These are phyloP conservation scores for Lojkania enalia DNA, from an alignment of 2,329 filamentous ascomycete genomes.

Conservation along the genomic window DNA sequence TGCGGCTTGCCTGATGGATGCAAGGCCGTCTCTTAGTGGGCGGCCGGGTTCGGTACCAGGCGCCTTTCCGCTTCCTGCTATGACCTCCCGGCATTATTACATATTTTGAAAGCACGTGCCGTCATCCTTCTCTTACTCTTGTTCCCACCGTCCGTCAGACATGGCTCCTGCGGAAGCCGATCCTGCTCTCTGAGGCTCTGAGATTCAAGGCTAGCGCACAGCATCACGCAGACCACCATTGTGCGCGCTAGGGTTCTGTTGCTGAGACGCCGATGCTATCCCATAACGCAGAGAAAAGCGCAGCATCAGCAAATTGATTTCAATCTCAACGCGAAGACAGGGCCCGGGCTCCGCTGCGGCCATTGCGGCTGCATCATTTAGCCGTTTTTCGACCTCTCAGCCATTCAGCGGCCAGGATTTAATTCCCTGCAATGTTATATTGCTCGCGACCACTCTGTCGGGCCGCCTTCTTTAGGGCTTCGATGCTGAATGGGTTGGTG, in stretches of 20 bases:
- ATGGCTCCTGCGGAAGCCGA: too few relatives aligned
- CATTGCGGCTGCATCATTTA: conserved; percentile 36
- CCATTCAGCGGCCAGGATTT: conserved; percentile 28
- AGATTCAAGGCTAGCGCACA: background rate
- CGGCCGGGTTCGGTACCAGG: background rate
- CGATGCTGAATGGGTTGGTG: conserved; percentile 31
- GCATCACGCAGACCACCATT: background rate
- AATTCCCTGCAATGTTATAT: conserved; percentile 37
- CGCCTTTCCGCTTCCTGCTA: background rate
- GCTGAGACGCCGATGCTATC: conserved; percentile 6
- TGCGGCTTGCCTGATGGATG: conserved; percentile 5
- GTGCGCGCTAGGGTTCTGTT: conserved; percentile 1
- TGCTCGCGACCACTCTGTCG: conserved; percentile 35
- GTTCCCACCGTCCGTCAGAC: too few relatives aligned
- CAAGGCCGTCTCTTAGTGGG: background rate
- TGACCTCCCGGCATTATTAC: too few relatives aligned
- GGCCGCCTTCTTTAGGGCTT: conserved; percentile 24
- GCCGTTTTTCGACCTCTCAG: conserved; percentile 31
- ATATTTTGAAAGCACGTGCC: too few relatives aligned
- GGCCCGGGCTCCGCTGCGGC: conserved; percentile 21
- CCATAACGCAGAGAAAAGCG: conserved; percentile 1
- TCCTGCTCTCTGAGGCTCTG: background rate
- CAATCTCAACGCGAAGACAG: conserved; percentile 11
- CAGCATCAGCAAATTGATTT: conserved; percentile 23
- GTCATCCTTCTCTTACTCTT: too few relatives aligned